Evolutionary conservation across 306 rosid species (phyloP).

Genomic region (Lotus japonicus): DNA sequence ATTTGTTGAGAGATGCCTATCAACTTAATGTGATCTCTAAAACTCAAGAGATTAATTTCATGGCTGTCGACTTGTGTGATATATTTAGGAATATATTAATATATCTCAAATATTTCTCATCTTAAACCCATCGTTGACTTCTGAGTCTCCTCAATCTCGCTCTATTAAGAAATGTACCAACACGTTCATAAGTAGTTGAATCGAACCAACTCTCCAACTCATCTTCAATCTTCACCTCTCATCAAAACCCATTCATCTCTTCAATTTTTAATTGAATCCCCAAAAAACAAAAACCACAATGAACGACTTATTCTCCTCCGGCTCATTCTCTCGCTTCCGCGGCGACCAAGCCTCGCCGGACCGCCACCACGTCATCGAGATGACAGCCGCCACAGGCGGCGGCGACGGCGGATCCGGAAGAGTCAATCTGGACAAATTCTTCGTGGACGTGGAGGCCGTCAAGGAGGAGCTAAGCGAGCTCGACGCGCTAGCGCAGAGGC

Average conservation of each 20-base stretch:
- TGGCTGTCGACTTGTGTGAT: no score
- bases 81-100: no score
- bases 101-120: no score
- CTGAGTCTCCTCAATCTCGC: background rate
- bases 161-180: no score
- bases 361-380: conserved; percentile 64
- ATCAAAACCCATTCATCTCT: background rate
- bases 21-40: no score
- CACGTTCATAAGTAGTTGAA: background rate
- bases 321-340: conserved; percentile 73
- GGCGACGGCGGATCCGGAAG: conserved; percentile 29
- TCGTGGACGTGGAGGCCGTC: conserved; percentile 67
- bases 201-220: background rate
- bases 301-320: conserved; percentile 73
- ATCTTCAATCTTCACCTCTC: background rate
- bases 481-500: conserved; percentile 35
- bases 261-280: background rate
- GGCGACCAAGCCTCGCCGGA: conserved; percentile 45
- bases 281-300: conserved; percentile 10
- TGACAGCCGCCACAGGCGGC: conserved; percentile 32
- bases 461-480: conserved; percentile 82
- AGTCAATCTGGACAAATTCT: conserved; percentile 70
- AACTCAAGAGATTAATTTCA: no score
- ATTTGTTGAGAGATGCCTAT: no score
- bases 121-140: conserved; percentile 1